Percentiles rank a stretch among this genome's conserved stretches.
Evolutionary conservation across 192 early-diverging fungal genomes (phyloP).

Genomic region (Rhizophagus prolifer): DNA sequence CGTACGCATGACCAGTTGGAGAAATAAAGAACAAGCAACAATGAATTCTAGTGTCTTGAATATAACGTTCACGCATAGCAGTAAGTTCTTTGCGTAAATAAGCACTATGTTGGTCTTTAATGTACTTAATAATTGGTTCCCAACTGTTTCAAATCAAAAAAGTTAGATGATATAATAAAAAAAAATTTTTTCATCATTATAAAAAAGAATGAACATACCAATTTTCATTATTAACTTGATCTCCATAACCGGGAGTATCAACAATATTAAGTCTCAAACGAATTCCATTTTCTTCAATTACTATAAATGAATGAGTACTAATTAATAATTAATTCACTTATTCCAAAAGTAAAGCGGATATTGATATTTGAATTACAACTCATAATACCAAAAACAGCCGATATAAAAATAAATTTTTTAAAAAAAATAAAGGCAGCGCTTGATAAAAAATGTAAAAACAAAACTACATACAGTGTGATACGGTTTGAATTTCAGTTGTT

Average conservation of each 20-base stretch:
- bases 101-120: slow-evolving; percentile 96
- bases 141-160: slow-evolving; percentile 57
- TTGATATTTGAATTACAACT: slow-evolving; percentile 1
- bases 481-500: slow-evolving; percentile 92
- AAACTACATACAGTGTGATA: slow-evolving; percentile 72
- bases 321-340: background rate
- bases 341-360: background rate
- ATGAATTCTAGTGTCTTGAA: slow-evolving; percentile 94
- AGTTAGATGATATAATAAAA: background rate
- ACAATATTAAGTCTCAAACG: slow-evolving; percentile 92
- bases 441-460: no score
- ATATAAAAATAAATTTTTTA: background rate
- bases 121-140: slow-evolving; percentile 98
- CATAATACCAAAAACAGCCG: background rate
- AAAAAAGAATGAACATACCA: slow-evolving; percentile 56
- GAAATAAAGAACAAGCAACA: slow-evolving; percentile 95
- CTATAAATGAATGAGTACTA: slow-evolving; percentile 40
- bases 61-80: slow-evolving; percentile 82
- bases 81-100: slow-evolving; percentile 94
- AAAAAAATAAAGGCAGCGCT: background rate
- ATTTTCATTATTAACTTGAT: slow-evolving; percentile 98
- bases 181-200: no score
- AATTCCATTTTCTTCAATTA: slow-evolving; percentile 95
- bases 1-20: slow-evolving; percentile 90
- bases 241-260: slow-evolving; percentile 97